A percentile compares a stretch with the other conserved stretches of the same genome.
Conservation (phyloP, 164 flowering plant genomes). For the Liriodendron chinense region DNA sequence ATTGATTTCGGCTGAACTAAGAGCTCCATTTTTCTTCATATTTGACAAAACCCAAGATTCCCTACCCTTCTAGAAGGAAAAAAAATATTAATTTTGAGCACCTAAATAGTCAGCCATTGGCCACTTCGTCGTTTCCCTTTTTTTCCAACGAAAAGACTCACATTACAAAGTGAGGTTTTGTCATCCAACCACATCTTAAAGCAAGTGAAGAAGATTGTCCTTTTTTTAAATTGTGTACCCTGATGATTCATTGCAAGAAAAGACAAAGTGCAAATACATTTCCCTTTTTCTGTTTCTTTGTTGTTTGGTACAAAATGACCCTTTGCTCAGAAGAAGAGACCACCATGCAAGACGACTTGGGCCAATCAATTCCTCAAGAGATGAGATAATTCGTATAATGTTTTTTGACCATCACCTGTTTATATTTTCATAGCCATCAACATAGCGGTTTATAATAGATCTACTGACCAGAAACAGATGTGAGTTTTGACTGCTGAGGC, state of each 20-base stretch:
- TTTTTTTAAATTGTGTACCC: not conserved
- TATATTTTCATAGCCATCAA: not conserved
- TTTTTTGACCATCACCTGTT: not conserved
- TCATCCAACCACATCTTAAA: not conserved
- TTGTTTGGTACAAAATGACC: not conserved
- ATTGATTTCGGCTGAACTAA: not conserved
- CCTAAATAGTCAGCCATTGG: not conserved
- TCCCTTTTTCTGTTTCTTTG: slow-evolving; percentile 1
- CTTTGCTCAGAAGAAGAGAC: not conserved
- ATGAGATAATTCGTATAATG: not conserved
- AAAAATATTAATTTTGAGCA: not conserved
- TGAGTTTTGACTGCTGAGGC: slow-evolving; percentile 40
- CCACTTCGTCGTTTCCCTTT: not conserved
- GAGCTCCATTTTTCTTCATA: not conserved
- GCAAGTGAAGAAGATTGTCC: not conserved
- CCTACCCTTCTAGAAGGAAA: not conserved
- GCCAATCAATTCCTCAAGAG: not conserved
- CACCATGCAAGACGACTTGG: not conserved
- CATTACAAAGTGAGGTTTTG: not conserved
- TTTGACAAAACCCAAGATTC: not conserved
- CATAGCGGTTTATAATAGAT: slow-evolving; percentile 12
- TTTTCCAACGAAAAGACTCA: not conserved
- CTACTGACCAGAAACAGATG: slow-evolving; percentile 38
- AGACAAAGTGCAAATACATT: not conserved
- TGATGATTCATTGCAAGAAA: not conserved